Evolutionary conservation across 768 basidiomycete genomes (phyloP), one percentile per base, ranked within the genome.

Genomic region (Zangia roseola): DNA sequence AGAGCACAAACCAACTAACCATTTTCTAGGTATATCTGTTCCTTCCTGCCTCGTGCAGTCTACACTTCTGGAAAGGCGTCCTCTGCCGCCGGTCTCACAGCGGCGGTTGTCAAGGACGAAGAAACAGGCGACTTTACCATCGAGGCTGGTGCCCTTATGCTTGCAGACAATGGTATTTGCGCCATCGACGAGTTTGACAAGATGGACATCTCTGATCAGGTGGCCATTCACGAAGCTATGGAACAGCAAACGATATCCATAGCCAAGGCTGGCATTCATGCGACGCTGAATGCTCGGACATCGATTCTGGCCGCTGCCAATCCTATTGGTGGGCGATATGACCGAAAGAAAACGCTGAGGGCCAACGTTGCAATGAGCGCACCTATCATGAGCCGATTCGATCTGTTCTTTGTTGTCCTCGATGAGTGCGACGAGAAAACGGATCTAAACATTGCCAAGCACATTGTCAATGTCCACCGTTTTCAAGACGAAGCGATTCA

Each of bases 151-250:
- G 97, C 97, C 5, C 79, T 99, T 56, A 98, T 99, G 97, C 81
- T 99, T 4, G 97, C 97, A 6, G 97, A 99, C 72, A 98, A 98
- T 59, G 97, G 97, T 8, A 97, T 98, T 65, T 99, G 97, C 64
- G 94, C 94, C n/a, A 99, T 99, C 61, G 97, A 99, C 72, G 97
- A 98, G 70, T 99, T 99, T 62, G 97, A 99, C 80, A 99, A 99
- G 71, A 99, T 99, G 97, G 95, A 98, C 67, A 84, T 97, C 44
- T 86, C 91, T 0, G 97, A 98, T 68, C 97, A 98, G 68, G 93
- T 98, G 36, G 97, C 97, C 30, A 98, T 99, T 60, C 97, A 99
- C 77, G 95, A 98, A 77, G 95, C 95, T 8, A 98, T 98, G 95
- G 95, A 98, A 84, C 95, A 98, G 72, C 94, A 97, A 72, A 98